Percentiles rank a stretch among this genome's conserved stretches.
Evolutionary conservation across 352 stramenopile genomes (phyloP).

Genomic region (Pythium aristosporum): DNA sequence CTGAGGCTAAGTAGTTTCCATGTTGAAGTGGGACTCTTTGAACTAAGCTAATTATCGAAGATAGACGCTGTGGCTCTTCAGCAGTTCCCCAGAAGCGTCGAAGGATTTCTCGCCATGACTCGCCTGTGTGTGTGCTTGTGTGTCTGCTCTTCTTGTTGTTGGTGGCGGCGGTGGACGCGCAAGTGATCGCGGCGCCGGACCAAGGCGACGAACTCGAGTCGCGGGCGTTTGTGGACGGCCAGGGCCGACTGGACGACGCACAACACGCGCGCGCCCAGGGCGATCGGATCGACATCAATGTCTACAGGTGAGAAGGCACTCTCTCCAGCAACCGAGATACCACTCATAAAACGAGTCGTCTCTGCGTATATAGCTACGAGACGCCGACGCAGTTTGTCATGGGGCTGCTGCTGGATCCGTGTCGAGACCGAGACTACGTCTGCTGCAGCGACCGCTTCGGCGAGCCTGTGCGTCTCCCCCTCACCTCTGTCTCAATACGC

Average conservation of each 20-base stretch:
- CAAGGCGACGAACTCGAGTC: conserved; percentile 68
- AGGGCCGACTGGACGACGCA: conserved; percentile 37
- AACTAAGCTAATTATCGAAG: background rate
- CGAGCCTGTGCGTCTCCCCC: conserved; percentile 42
- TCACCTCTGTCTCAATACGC: background rate
- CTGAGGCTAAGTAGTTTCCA: background rate
- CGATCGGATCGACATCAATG: conserved; percentile 58
- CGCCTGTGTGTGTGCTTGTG: background rate
- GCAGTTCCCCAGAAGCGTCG: background rate
- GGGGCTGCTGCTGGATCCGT: conserved; percentile 83
- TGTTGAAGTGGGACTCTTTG: background rate
- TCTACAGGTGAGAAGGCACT: conserved; percentile 50
- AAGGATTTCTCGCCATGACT: background rate
- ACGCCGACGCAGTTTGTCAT: conserved; percentile 71
- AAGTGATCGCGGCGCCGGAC: conserved; percentile 67
- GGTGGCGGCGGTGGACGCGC: conserved; percentile 17
- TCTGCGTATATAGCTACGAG: conserved; percentile 32
- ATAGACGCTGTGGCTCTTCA: background rate
- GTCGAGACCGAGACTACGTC: conserved; percentile 44
- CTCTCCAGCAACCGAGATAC: too few species aligned
- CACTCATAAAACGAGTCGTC: too few species aligned
- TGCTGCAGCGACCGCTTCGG: conserved; percentile 83
- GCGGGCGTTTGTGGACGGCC: conserved; percentile 45
- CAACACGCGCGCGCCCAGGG: conserved; percentile 43
- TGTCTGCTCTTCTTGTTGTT: background rate